phyloP scores from a whole-genome alignment of 2,329 filamentous ascomycete genomes.

The Coniochaeta prunicola region DNA sequence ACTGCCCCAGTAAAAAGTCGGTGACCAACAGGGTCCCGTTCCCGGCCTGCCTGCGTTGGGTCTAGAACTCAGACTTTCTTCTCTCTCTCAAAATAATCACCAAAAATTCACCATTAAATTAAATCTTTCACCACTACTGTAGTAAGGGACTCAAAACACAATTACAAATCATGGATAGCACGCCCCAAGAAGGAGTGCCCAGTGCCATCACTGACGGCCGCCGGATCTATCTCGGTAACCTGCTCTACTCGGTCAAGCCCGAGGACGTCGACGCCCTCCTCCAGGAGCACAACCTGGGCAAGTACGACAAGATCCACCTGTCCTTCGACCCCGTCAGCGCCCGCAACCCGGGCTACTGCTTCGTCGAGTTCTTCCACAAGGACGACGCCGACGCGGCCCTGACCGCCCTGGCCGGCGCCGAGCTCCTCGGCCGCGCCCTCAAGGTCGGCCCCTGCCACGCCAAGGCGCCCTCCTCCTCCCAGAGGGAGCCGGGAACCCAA shows the following conservation, averaged over 20 bases:
- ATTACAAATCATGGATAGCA: not conserved
- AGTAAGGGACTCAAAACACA: not conserved
- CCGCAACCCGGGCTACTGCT: slow-evolving; percentile 68
- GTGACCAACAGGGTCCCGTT: not conserved
- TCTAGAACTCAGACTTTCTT: not conserved
- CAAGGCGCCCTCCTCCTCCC: slow-evolving; percentile 24
- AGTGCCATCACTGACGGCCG: slow-evolving; percentile 14
- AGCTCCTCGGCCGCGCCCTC: slow-evolving; percentile 50
- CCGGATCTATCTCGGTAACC: slow-evolving; percentile 59
- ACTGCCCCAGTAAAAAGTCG: slow-evolving; percentile 1
- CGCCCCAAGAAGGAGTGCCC: not conserved
- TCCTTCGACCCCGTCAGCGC: slow-evolving; percentile 61
- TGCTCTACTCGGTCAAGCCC: slow-evolving; percentile 45
- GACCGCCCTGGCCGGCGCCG: slow-evolving; percentile 42
- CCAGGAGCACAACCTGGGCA: slow-evolving; percentile 21
- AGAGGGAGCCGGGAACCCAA: slow-evolving; percentile 7
- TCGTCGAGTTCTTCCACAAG: slow-evolving; percentile 56
- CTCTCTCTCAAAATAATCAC: not conserved
- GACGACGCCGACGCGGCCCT: slow-evolving; percentile 53
- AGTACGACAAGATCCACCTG: slow-evolving; percentile 54
- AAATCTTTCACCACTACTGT: no score
- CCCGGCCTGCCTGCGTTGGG: not conserved
- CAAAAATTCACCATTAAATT: not conserved
- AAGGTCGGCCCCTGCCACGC: slow-evolving; percentile 59
- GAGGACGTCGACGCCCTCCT: slow-evolving; percentile 27